Base-by-base conservation (phyloP, 1,284 basidiomycete species). In the Tilletia walkeri region DNA sequence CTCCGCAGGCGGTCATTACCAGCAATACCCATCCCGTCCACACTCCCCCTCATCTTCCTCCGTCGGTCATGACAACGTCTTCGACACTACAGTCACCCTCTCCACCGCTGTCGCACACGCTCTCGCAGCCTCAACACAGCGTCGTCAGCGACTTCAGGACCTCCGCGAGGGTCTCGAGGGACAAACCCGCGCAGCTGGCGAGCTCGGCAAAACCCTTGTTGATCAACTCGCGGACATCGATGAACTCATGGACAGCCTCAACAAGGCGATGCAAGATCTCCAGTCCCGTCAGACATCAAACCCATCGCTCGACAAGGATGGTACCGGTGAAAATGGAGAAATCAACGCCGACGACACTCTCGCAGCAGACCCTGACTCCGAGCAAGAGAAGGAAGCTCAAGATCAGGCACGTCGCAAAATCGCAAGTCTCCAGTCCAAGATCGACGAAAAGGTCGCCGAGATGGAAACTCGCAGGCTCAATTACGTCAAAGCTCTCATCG, bases 151-250 rank as follows among this genome's bases (percentile, higher is more conserved):
- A 4, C 68, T 78, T 2, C 75, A 76, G 45, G 70, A 69, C 4
- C 53, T 78, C 63, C 71, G 73, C 59, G 72, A 75, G 61, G 75
- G 76, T 59, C 75, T 75, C 66, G 75, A 78, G 68, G 74, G 50
- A 18, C 76, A 78, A 69, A 76, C 75, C 68, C 75, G 79, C 69
- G 80, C 80, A 12, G 80, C 79, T 2, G 80, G 76, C 63, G 69
- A 77, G 18, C 74, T 81, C 7, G 80, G 80, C n/a, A 76, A 78
- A 48, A 79, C 75, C 34, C 69, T 81, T 34, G 71, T 81, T 14
- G 74, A 76, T 34, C 72, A 79, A 45, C 75, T 77, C 65, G 72
- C 67, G 68, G 75, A 73, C 68, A 78, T 81, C 67, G 79, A 81
- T 47, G 73, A 72, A 3, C 65, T 81, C 56, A 73, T 78, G 69